These are phyloP conservation scores for Teratosphaeria epicoccoides DNA, from an alignment of 2,329 filamentous ascomycete genomes.

Conservation along the genomic window DNA sequence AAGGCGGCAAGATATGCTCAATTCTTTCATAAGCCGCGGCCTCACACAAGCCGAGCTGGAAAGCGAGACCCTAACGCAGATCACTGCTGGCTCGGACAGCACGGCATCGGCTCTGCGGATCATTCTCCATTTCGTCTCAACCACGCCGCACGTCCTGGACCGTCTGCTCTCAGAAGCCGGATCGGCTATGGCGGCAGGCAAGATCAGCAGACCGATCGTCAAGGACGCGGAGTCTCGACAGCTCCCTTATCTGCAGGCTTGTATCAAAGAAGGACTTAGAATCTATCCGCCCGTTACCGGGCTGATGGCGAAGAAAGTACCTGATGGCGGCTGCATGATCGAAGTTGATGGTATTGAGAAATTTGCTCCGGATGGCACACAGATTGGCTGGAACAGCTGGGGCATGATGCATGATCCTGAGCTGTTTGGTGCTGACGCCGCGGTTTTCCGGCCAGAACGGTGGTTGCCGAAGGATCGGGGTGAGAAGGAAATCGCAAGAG, in stretches of 20 bases:
- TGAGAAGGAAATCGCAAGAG: slow-evolving; percentile 18
- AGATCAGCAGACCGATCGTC: slow-evolving; percentile 37
- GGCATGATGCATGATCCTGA: slow-evolving; percentile 27
- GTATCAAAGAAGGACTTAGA: slow-evolving; percentile 38
- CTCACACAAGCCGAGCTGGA: slow-evolving; percentile 32
- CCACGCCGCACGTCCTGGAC: slow-evolving; percentile 37
- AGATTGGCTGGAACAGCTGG: slow-evolving; percentile 31
- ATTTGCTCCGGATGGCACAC: slow-evolving; percentile 27
- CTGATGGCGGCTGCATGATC: slow-evolving; percentile 24
- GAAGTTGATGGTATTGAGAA: slow-evolving; percentile 27
- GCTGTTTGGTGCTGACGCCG: slow-evolving; percentile 28
- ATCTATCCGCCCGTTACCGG: slow-evolving; percentile 35
- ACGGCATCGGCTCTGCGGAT: slow-evolving; percentile 46
- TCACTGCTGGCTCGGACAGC: slow-evolving; percentile 48
- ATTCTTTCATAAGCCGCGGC: slow-evolving; percentile 40
- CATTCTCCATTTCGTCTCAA: slow-evolving; percentile 43
- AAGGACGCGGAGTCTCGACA: slow-evolving; percentile 35
- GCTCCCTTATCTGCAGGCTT: slow-evolving; percentile 37
- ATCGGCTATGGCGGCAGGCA: slow-evolving; percentile 28
- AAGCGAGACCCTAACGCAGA: slow-evolving; percentile 36
- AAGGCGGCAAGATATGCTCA: slow-evolving; percentile 43
- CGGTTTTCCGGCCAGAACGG: slow-evolving; percentile 29
- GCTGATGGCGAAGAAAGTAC: slow-evolving; percentile 28
- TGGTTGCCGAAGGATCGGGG: slow-evolving; percentile 25
- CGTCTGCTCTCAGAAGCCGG: slow-evolving; percentile 40